phyloP scores from a whole-genome alignment of 352 stramenopile species.

The Phytophthora sp. region DNA sequence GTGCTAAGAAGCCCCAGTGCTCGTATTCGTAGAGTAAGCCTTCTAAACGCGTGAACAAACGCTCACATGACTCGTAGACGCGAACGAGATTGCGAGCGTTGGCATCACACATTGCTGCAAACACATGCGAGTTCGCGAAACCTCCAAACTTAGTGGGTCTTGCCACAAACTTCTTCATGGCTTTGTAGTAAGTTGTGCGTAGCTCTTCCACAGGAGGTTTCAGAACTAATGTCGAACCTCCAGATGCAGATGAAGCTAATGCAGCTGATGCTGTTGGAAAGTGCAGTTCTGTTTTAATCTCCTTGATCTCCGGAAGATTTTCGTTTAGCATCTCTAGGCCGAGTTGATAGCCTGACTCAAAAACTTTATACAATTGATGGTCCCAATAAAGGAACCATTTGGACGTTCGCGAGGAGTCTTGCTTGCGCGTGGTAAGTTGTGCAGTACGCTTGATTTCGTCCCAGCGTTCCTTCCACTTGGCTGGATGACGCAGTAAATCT shows the following conservation, averaged over 20 bases:
- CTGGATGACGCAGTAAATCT: slow-evolving; percentile 86
- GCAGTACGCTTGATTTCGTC: slow-evolving; percentile 85
- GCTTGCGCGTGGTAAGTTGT: slow-evolving; percentile 73
- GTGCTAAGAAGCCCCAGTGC: slow-evolving; percentile 73
- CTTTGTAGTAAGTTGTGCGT: slow-evolving; percentile 93
- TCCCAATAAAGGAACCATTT: slow-evolving; percentile 96
- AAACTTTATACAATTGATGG: slow-evolving; percentile 95
- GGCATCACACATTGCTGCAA: slow-evolving; percentile 86
- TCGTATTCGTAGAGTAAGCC: slow-evolving; percentile 81
- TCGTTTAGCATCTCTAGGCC: slow-evolving; percentile 95
- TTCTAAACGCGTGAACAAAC: slow-evolving; percentile 89
- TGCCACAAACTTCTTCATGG: slow-evolving; percentile 95
- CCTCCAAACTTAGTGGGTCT: slow-evolving; percentile 90
- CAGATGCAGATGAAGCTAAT: background rate
- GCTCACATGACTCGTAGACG: slow-evolving; percentile 92
- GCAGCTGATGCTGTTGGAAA: slow-evolving; percentile 44
- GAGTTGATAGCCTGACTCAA: slow-evolving; percentile 94
- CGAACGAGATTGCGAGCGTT: slow-evolving; percentile 88
- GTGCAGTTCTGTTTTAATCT: slow-evolving; percentile 79
- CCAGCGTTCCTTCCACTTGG: slow-evolving; percentile 90
- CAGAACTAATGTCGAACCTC: slow-evolving; percentile 67
- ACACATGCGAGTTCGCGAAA: slow-evolving; percentile 89
- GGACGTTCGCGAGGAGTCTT: slow-evolving; percentile 78
- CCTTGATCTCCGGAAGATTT: slow-evolving; percentile 91
- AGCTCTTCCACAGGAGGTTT: slow-evolving; percentile 94